These are phyloP conservation scores for Zasmidium angulare DNA, from an alignment of 2,329 filamentous ascomycete species.

Conservation along the genomic window DNA sequence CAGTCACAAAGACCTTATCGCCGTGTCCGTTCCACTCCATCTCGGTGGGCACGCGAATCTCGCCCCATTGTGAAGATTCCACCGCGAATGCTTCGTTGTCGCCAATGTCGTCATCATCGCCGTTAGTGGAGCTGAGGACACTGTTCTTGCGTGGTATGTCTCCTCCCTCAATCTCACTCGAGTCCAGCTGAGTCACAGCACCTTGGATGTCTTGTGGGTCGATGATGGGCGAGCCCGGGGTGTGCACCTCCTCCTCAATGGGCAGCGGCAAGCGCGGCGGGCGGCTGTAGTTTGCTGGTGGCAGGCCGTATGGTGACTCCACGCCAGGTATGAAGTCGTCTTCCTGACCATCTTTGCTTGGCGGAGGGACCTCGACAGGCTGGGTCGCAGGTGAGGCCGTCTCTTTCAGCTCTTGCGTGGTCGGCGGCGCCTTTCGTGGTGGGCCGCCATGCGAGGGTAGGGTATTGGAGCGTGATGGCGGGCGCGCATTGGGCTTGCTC, in stretches of 20 bases:
- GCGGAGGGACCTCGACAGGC: constrained; percentile 41
- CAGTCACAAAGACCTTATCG: constrained; percentile 95
- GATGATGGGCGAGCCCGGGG: constrained; percentile 86
- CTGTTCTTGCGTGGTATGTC: constrained; percentile 56
- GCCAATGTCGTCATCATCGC: constrained; percentile 71
- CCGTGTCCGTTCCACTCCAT: constrained; percentile 76
- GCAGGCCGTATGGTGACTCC: constrained; percentile 37
- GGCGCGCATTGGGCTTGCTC: constrained; percentile 16
- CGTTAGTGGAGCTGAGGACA: constrained; percentile 56
- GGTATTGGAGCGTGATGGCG: constrained; percentile 26
- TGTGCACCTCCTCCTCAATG: constrained; percentile 87
- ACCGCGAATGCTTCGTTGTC: constrained; percentile 68
- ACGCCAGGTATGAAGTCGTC: constrained; percentile 26
- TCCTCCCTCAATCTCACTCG: constrained; percentile 46
- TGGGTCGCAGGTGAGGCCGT: constrained; percentile 35
- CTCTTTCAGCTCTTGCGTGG: constrained; percentile 9
- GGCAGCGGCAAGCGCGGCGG: constrained; percentile 88
- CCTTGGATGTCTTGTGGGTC: constrained; percentile 62
- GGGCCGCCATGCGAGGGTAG: constrained; percentile 21
- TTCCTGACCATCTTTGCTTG: constrained; percentile 17
- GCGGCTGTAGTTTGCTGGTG: constrained; percentile 53
- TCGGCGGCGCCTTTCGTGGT: constrained; percentile 16
- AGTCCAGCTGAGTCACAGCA: constrained; percentile 50
- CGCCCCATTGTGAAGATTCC: constrained; percentile 59
- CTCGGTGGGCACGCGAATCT: constrained; percentile 76